Evolutionary conservation across 2,329 filamentous ascomycete genomes (phyloP), one percentile per base, ranked within the genome.

Genomic region (Myotisia sp.): DNA sequence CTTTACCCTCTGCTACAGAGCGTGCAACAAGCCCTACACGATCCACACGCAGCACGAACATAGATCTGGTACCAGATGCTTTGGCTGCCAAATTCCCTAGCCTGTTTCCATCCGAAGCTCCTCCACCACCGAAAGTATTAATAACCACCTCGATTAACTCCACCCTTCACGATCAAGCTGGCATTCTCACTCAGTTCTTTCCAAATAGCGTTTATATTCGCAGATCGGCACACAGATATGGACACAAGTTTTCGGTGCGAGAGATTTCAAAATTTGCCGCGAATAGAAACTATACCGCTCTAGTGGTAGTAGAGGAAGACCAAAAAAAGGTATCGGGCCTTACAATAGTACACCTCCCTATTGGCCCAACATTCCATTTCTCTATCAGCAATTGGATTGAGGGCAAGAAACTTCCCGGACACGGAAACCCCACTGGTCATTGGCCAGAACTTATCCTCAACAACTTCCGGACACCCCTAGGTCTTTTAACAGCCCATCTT

Each of bases 301-400:
- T 98, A 2, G 63, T 94, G 2, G 73, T 98, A 10, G 64, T 94
- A 10, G 83, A 85, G 51, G 86, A 98, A 58, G 85, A 94, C 53
- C 71, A 75, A 45, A 98, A 98, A 62, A 75, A 71, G 48, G 80
- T 85, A 0, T 76, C 76, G 9, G 85, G 83, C 0, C 58, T 95
- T 17, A 85, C 85, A 19, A 71, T 95, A 10, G 75, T 92, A 3
- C 80, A 92, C 51, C 65, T 95, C 1, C 85, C 90, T 1, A 54
- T 68, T 0, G 87, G 90, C 0, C 87, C 90, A 1, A 92, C 87
- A 29, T 90, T 94, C 54, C 86, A 93, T 54, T 95, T 95, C 62
- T 76, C 69, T 37, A 80, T 94, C 43, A 78, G 77, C 43, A 92
- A 90, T 51, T 98, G 85, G 79, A 68, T 92, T 22, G 82, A 92